Conservation (phyloP, 2,329 filamentous ascomycete genomes). For the Stenocarpella maydis region DNA sequence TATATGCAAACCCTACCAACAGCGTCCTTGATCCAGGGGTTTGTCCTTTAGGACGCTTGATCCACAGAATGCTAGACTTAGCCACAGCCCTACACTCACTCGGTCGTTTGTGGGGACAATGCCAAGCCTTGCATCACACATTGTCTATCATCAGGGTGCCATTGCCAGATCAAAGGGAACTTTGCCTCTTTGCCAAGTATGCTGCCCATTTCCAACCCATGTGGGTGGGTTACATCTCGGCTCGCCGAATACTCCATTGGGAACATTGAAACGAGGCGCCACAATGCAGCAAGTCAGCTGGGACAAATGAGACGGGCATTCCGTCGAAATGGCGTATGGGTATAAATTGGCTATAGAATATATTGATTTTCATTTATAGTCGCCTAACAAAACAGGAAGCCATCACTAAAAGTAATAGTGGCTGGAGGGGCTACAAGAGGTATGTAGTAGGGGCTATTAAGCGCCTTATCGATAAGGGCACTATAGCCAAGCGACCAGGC, state of each 20-base stretch:
- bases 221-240: constrained; percentile 5
- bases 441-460: too few species aligned
- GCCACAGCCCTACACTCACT: not conserved
- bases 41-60: not conserved
- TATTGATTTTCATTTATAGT: too few species aligned
- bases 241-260: constrained; percentile 9
- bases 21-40: too few species aligned
- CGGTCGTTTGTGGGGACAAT: constrained; percentile 7
- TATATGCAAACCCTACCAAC: too few species aligned
- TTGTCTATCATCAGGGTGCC: not conserved
- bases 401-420: too few species aligned
- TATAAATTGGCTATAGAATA: too few species aligned
- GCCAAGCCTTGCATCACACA: constrained; percentile 18
- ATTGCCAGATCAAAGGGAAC: not conserved
- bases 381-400: too few species aligned
- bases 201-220: constrained; percentile 20
- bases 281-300: not conserved
- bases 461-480: too few species aligned
- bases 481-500: too few species aligned
- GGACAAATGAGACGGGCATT: too few species aligned
- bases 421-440: too few species aligned
- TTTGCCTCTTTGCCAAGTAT: not conserved
- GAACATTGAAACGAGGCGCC: not conserved
- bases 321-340: too few species aligned
- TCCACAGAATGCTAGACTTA: not conserved